Conservation (phyloP, 177 flowering plant species). For the Telopea speciosissima region DNA sequence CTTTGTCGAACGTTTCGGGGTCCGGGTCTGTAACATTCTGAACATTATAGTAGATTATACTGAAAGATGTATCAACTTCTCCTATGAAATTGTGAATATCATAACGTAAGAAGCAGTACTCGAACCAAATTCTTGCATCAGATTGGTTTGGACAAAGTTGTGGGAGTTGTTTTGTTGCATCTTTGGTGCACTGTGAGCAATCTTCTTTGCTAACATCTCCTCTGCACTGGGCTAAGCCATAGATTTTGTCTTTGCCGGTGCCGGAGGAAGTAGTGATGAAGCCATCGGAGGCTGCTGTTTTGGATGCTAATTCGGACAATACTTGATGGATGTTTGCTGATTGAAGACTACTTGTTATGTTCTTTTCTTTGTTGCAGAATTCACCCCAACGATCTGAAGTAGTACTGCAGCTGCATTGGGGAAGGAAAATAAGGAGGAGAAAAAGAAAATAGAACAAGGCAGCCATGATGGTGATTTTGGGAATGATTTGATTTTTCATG, state of each 20-base stretch:
- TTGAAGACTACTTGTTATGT: conserved; percentile 6
- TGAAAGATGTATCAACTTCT: conserved; percentile 38
- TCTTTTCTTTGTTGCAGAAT: conserved; percentile 26
- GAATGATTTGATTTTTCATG: neutral
- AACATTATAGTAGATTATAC: conserved; percentile 32
- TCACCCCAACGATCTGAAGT: conserved; percentile 23
- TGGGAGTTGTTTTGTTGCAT: conserved; percentile 40
- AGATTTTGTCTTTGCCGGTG: conserved; percentile 23
- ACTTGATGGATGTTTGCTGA: conserved; percentile 26
- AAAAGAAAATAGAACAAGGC: conserved; percentile 8
- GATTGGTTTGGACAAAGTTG: conserved; percentile 36
- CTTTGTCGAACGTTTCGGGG: neutral
- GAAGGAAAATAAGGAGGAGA: conserved; percentile 15
- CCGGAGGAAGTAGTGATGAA: conserved; percentile 30
- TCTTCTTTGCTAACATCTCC: conserved; percentile 48
- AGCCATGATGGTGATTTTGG: conserved; percentile 5
- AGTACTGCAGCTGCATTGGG: conserved; percentile 4
- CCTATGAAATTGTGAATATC: conserved; percentile 34
- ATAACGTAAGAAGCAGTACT: conserved; percentile 55
- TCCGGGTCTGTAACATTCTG: conserved; percentile 36
- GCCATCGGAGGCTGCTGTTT: conserved; percentile 11
- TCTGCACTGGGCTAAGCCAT: conserved; percentile 63
- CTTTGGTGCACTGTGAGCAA: conserved; percentile 42
- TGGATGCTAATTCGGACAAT: conserved; percentile 17
- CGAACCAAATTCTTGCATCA: conserved; percentile 60